A percentile compares a stretch with the other conserved stretches of the same genome.
These are phyloP conservation scores for Colletotrichum sp. DNA, from an alignment of 2,329 filamentous ascomycete species.

Conservation along the genomic window DNA sequence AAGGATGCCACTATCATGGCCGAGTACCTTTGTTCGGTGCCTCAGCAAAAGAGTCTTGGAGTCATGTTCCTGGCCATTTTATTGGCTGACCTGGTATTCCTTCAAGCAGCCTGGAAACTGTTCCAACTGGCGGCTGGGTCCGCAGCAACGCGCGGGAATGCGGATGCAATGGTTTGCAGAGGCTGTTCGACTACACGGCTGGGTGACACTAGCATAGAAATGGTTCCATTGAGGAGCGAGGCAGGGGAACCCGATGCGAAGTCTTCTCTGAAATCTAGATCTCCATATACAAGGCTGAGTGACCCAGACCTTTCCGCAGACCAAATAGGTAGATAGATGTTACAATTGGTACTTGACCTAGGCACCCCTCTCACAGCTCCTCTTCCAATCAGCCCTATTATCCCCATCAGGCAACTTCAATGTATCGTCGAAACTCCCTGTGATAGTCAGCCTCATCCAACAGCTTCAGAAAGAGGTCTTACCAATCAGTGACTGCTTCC, in stretches of 20 bases:
- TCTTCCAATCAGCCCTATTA: background rate
- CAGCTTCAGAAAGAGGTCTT: slow-evolving; percentile 33
- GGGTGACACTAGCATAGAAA: background rate
- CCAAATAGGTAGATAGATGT: background rate
- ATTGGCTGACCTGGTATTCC: background rate
- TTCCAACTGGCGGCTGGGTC: background rate
- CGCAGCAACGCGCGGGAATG: background rate
- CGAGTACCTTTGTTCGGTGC: background rate
- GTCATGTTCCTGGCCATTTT: background rate
- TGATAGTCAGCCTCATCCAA: background rate
- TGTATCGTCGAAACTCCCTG: background rate
- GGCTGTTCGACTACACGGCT: background rate
- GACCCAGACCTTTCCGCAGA: background rate
- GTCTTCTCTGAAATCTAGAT: background rate
- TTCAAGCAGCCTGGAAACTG: background rate
- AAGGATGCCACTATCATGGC: background rate
- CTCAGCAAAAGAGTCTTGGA: background rate
- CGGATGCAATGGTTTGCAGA: background rate
- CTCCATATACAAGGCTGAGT: background rate
- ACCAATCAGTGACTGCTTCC: slow-evolving; percentile 81
- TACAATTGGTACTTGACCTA: background rate
- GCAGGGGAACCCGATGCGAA: background rate
- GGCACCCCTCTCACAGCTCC: background rate
- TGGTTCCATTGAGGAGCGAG: background rate
- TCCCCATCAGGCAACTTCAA: background rate